Percentiles rank a stretch among this genome's conserved stretches.
These are phyloP conservation scores for Coemansia sp. DNA, from an alignment of 371 early-diverging fungal genomes.

Conservation along the genomic window DNA sequence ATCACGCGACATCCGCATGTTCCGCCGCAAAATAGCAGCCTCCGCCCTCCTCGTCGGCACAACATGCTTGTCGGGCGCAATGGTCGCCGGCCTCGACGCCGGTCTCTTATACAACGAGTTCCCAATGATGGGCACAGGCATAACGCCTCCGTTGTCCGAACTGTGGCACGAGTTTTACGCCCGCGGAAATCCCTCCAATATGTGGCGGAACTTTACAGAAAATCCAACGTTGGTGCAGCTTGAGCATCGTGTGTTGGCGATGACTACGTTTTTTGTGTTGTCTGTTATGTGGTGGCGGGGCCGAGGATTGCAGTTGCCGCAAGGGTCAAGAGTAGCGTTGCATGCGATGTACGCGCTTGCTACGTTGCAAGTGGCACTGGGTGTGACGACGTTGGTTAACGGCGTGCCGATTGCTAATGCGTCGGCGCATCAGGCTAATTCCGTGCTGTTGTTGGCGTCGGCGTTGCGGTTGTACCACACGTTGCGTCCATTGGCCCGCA, in stretches of 20 bases:
- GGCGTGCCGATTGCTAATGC: constrained; percentile 92
- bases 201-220: constrained; percentile 85
- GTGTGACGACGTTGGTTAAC: constrained; percentile 87
- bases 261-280: constrained; percentile 72
- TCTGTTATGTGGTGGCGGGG: constrained; percentile 72
- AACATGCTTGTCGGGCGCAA: constrained; percentile 90
- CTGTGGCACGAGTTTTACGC: constrained; percentile 66
- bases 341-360: constrained; percentile 75
- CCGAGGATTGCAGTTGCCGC: constrained; percentile 70
- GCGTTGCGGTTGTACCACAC: constrained; percentile 80
- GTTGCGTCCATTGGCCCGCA: constrained; percentile 62
- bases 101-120: constrained; percentile 95
- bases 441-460: constrained; percentile 80
- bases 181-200: constrained; percentile 51
- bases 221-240: constrained; percentile 95
- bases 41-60: constrained; percentile 70
- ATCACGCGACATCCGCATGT: constrained; percentile 60
- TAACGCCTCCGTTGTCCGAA: constrained; percentile 69
- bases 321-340: constrained; percentile 63
- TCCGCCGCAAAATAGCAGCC: constrained; percentile 62
- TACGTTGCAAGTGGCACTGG: constrained; percentile 76
- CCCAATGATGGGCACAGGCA: constrained; percentile 82
- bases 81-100: constrained; percentile 96
- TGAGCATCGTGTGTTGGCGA: constrained; percentile 86
- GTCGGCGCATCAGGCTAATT: constrained; percentile 94